Evolutionary conservation across 148 eudicot species (phyloP).

Genomic region (Camellia lanceoleosa): DNA sequence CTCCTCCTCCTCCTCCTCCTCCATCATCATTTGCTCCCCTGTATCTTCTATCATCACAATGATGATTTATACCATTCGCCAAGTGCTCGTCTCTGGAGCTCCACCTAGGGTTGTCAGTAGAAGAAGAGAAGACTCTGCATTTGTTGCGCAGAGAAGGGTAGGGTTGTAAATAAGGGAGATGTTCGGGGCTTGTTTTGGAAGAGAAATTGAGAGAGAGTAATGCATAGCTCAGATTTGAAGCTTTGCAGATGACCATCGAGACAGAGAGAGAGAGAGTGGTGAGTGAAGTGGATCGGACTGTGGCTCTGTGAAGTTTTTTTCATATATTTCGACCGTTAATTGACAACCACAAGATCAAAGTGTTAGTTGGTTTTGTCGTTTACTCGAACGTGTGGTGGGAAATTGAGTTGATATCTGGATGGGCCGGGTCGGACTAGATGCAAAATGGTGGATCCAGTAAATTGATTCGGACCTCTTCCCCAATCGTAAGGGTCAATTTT

Average conservation of each 20-base stretch:
- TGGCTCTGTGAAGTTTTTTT: no score
- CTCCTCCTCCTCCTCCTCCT: conserved; percentile 8
- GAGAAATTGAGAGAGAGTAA: conserved; percentile 24
- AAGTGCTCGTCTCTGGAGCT: conserved; percentile 24
- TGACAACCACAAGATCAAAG: no score
- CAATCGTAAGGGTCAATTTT: no score
- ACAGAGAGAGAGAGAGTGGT: conserved; percentile 10
- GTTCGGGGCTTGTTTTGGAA: conserved; percentile 23
- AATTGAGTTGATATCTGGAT: no score
- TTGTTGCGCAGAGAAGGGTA: conserved; percentile 4
- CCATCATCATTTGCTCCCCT: neutral
- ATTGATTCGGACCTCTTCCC: no score
- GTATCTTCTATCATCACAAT: neutral
- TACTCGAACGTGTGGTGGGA: no score
- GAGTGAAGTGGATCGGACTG: no score
- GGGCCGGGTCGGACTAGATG: no score
- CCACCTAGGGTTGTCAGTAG: conserved; percentile 4
- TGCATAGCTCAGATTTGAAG: neutral
- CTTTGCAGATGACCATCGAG: conserved; percentile 21
- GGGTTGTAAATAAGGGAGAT: neutral
- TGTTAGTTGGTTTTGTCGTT: no score
- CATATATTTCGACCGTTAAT: no score
- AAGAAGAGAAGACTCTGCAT: conserved; percentile 10
- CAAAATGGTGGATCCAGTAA: no score
- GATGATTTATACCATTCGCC: neutral